A percentile compares a stretch with the other conserved stretches of the same genome.
Conservation (phyloP, 768 basidiomycete species). For the Gelatoporia subvermispora region DNA sequence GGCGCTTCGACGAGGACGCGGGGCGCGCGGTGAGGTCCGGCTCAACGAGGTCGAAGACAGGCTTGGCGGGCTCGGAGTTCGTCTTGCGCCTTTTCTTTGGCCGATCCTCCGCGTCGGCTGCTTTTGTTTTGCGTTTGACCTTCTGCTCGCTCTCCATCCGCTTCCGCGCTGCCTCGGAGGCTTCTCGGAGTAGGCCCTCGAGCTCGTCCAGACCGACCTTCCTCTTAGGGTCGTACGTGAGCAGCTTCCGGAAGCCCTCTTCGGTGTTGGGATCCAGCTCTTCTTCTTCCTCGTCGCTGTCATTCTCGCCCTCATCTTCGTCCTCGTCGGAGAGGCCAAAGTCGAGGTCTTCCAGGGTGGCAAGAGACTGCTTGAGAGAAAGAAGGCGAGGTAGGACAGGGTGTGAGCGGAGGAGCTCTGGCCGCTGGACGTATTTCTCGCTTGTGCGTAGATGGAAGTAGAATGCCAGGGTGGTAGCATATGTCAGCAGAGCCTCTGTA, state of each 20-base stretch:
- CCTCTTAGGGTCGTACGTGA: conserved; percentile 10
- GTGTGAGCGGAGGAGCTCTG: conserved; percentile 58
- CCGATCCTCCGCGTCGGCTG: conserved; percentile 22
- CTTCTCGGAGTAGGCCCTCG: conserved; percentile 52
- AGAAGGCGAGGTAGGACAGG: conserved; percentile 76
- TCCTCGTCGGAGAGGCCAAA: conserved; percentile 51
- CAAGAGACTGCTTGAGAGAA: conserved; percentile 75
- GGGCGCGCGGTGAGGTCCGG: conserved; percentile 52
- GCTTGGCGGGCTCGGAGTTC: conserved; percentile 17
- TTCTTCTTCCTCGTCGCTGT: conserved; percentile 34
- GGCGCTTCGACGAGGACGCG: conserved; percentile 28
- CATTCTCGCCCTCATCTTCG: conserved; percentile 40
- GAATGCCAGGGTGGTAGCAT: conserved; percentile 86
- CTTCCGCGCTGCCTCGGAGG: conserved; percentile 19
- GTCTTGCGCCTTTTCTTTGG: conserved; percentile 67
- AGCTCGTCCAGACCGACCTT: conserved; percentile 45
- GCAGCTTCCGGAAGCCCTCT: conserved; percentile 14
- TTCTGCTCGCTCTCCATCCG: conserved; percentile 15
- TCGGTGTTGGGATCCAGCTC: conserved; percentile 35
- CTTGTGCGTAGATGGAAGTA: conserved; percentile 83
- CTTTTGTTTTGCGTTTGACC: conserved; percentile 15
- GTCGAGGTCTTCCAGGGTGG: conserved; percentile 81
- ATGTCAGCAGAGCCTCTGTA: conserved; percentile 84
- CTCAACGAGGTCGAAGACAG: conserved; percentile 74
- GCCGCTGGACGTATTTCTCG: conserved; percentile 56